Conservation (phyloP, 1,139 yeast species). For the Lodderomyces beijingensis region DNA sequence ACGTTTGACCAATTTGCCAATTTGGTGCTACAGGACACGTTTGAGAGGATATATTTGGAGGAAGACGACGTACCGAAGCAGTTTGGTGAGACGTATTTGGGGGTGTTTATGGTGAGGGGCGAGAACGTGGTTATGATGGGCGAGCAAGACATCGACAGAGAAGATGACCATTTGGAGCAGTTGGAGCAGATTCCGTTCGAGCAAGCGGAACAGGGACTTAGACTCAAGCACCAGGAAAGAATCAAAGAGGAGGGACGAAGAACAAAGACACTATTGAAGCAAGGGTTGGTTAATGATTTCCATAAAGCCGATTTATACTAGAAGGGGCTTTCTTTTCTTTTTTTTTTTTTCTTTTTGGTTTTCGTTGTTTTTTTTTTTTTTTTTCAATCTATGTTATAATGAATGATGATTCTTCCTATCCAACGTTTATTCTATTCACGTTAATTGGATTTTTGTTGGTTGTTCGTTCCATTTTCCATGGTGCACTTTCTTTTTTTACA, state of each 20-base stretch:
- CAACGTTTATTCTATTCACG: conserved; percentile 4
- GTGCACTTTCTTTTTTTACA: conserved; percentile 1
- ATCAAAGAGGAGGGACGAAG: conserved; percentile 43
- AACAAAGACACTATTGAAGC: conserved; percentile 44
- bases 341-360: neutral
- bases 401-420: conserved; percentile 1
- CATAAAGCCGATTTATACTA: conserved; percentile 51
- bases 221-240: conserved; percentile 31
- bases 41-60: conserved; percentile 72
- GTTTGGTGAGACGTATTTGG: conserved; percentile 74
- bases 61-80: conserved; percentile 30
- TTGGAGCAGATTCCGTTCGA: conserved; percentile 58
- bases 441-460: no score
- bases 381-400: no score
- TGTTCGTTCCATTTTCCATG: no score
- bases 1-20: conserved; percentile 96
- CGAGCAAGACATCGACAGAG: conserved; percentile 85
- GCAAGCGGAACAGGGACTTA: conserved; percentile 51
- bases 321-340: conserved; percentile 2
- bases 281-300: conserved; percentile 58
- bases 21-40: conserved; percentile 84
- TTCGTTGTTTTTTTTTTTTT: no score
- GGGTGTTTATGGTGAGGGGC: conserved; percentile 89
- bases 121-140: conserved; percentile 97
- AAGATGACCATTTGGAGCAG: conserved; percentile 62